A percentile compares a stretch with the other conserved stretches of the same genome.
Evolutionary conservation across 495 filamentous ascomycete species (phyloP).

Genomic region (Astrothelium subdiscretum): DNA sequence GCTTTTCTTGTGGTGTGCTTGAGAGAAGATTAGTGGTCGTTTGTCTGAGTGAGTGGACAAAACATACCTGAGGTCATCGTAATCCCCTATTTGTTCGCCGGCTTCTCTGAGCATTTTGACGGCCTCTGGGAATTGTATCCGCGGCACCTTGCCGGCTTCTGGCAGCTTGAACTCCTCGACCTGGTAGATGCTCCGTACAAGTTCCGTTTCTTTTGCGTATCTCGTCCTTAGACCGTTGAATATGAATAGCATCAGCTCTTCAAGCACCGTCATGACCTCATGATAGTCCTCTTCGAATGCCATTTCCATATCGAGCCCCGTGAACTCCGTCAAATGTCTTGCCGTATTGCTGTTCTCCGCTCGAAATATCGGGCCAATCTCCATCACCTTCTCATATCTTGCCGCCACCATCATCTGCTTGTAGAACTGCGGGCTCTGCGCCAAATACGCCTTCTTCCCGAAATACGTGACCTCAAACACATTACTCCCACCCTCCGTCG

Average conservation of each 20-base stretch:
- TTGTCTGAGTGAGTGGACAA: neutral
- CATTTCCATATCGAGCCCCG: constrained; percentile 37
- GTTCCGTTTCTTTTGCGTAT: constrained; percentile 32
- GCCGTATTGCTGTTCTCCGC: constrained; percentile 38
- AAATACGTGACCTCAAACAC: constrained; percentile 37
- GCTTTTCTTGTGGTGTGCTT: constrained; percentile 77
- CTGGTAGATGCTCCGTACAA: constrained; percentile 30
- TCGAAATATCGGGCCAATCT: constrained; percentile 34
- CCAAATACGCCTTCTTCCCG: constrained; percentile 29
- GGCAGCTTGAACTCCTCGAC: constrained; percentile 38
- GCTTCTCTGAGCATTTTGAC: constrained; percentile 71
- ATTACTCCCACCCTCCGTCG: constrained; percentile 33
- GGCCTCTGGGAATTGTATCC: constrained; percentile 76
- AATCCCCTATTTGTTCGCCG: constrained; percentile 54
- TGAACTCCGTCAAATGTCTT: constrained; percentile 36
- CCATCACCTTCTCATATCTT: constrained; percentile 31
- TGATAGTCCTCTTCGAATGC: constrained; percentile 36
- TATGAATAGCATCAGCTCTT: constrained; percentile 35
- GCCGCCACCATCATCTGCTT: constrained; percentile 37
- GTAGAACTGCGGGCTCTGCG: constrained; percentile 35
- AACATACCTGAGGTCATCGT: constrained; percentile 64
- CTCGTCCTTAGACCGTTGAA: constrained; percentile 30
- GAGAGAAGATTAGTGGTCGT: constrained; percentile 19
- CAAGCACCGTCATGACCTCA: constrained; percentile 33
- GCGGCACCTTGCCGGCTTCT: constrained; percentile 61